Conservation (phyloP, 140 eudicot genomes). For the Cichorium intybus region DNA sequence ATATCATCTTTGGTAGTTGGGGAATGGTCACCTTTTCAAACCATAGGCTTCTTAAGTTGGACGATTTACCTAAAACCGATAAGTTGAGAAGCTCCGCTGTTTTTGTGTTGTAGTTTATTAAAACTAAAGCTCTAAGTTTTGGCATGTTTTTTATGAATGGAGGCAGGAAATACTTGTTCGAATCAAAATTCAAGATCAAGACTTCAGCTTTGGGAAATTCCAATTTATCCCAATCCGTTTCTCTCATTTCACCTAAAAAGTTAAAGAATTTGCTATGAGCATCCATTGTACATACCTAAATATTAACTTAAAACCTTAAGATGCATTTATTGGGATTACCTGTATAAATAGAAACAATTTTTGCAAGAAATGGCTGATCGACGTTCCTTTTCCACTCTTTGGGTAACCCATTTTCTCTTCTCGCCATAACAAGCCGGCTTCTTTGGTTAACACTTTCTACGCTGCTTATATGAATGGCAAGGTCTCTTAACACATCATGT, state of each 20-base stretch:
- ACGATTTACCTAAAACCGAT: conserved; percentile 41
- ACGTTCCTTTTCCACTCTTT: conserved; percentile 85
- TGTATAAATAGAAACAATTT: conserved; percentile 72
- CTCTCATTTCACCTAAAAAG: conserved; percentile 70
- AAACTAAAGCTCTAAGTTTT: conserved; percentile 59
- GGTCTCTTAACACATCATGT: conserved; percentile 89
- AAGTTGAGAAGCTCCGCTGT: conserved; percentile 56
- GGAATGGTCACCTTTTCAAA: conserved; percentile 62
- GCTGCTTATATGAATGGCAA: conserved; percentile 72
- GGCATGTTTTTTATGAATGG: conserved; percentile 80
- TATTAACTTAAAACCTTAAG: not conserved
- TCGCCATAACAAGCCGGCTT: conserved; percentile 71
- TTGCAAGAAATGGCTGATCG: conserved; percentile 73
- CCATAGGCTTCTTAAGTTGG: conserved; percentile 80
- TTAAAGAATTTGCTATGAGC: conserved; percentile 7
- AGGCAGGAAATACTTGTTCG: conserved; percentile 61
- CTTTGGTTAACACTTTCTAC: conserved; percentile 43
- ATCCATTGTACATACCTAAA: not conserved
- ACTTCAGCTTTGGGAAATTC: conserved; percentile 92
- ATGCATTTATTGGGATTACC: too few relatives aligned
- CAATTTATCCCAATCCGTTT: conserved; percentile 75
- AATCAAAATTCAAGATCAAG: conserved; percentile 61
- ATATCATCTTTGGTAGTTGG: conserved; percentile 47
- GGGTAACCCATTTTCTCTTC: conserved; percentile 69
- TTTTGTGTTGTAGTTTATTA: conserved; percentile 59